Conservation (phyloP, 1,284 basidiomycete genomes). For the Marasmius sp. region DNA sequence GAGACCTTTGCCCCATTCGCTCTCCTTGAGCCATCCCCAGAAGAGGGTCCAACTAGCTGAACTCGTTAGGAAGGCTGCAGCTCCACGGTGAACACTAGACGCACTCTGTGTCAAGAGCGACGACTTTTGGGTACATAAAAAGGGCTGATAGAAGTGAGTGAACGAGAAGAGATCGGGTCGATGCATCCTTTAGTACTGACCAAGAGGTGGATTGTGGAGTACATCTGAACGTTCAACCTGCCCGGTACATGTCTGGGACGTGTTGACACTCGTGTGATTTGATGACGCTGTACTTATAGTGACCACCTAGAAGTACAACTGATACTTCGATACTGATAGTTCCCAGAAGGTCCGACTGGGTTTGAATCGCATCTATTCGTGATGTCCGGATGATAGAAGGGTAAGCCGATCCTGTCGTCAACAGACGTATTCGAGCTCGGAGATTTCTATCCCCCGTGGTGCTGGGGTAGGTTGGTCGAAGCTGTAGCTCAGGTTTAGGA, state of each 20-base stretch:
- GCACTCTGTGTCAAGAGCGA: slow-evolving; percentile 1
- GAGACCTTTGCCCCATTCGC: background rate
- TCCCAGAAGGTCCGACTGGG: background rate
- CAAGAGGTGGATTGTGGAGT: background rate
- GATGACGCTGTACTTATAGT: background rate
- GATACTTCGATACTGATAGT: background rate
- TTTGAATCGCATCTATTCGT: background rate
- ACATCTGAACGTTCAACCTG: background rate
- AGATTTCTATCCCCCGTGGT: background rate
- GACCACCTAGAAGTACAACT: background rate
- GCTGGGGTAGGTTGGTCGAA: background rate
- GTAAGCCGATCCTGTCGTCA: background rate
- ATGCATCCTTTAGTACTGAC: background rate
- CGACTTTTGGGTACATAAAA: slow-evolving; percentile 1
- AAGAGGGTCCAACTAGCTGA: background rate
- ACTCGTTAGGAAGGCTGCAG: too few species aligned
- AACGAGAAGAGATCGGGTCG: background rate
- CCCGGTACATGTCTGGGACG: background rate
- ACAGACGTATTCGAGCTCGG: background rate
- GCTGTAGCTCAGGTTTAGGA: too few species aligned
- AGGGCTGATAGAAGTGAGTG: background rate
- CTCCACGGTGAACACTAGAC: background rate
- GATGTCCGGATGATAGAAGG: background rate
- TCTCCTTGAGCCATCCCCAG: background rate
- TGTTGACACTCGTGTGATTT: background rate